Evolutionary conservation across 352 stramenopile species (phyloP).

Genomic region (Phytophthora sp.): DNA sequence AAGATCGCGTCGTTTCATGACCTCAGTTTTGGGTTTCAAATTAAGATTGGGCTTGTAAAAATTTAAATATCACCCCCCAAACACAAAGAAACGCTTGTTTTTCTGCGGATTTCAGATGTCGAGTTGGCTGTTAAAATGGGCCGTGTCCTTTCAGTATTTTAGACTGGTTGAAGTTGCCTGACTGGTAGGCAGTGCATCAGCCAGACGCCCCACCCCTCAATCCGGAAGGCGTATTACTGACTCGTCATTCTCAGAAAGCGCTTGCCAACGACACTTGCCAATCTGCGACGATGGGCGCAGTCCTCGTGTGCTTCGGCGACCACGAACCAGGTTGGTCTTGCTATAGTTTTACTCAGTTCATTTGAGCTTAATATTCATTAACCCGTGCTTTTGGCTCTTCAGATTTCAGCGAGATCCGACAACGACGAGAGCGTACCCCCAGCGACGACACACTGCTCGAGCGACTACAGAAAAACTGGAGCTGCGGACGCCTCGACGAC

Average conservation of each 20-base stretch:
- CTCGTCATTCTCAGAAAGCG: conserved; percentile 23
- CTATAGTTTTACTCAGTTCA: no score
- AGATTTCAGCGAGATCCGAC: conserved; percentile 25
- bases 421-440: conserved; percentile 3
- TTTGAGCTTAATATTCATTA: no score
- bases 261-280: conserved; percentile 18
- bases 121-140: background rate
- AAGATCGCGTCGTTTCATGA: conserved; percentile 26
- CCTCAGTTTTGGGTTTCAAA: no score
- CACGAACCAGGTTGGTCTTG: conserved; percentile 16
- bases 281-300: conserved; percentile 55
- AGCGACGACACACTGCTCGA: conserved; percentile 52
- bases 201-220: conserved; percentile 29
- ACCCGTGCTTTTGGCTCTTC: no score
- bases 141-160: conserved; percentile 17
- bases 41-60: conserved; percentile 11
- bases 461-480: conserved; percentile 64
- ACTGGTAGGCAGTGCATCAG: conserved; percentile 28
- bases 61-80: no score
- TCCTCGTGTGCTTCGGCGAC: conserved; percentile 59
- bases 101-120: conserved; percentile 1
- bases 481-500: conserved; percentile 27
- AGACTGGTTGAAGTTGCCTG: conserved; percentile 33
- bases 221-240: conserved; percentile 17
- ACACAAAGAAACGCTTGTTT: background rate